Conservation (phyloP, 345 rosid genomes). For the Euphorbia tirucalli region DNA sequence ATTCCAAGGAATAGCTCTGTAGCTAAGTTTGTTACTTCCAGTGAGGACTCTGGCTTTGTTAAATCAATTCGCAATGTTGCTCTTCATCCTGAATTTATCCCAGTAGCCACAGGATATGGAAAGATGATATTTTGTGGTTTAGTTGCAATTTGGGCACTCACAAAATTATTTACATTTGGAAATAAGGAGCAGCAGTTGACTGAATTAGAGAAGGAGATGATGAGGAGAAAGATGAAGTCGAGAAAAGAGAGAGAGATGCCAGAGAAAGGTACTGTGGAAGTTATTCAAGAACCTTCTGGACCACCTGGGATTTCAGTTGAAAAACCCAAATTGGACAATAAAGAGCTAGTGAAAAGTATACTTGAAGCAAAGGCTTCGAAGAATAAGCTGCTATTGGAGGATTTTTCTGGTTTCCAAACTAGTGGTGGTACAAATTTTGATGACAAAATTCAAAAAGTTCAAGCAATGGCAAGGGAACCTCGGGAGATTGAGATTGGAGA, state of each 20-base stretch:
- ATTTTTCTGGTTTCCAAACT: slow-evolving; percentile 36
- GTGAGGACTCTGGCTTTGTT: slow-evolving; percentile 37
- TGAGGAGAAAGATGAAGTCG: slow-evolving; percentile 74
- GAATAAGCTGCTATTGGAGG: slow-evolving; percentile 27
- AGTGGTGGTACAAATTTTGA: slow-evolving; percentile 31
- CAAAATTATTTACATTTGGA: slow-evolving; percentile 34
- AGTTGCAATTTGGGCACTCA: slow-evolving; percentile 49
- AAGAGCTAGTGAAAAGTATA: slow-evolving; percentile 49
- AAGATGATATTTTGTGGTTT: slow-evolving; percentile 46
- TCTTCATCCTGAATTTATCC: slow-evolving; percentile 36
- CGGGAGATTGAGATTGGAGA: slow-evolving; percentile 45
- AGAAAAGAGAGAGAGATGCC: slow-evolving; percentile 52
- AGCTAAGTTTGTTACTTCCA: slow-evolving; percentile 55
- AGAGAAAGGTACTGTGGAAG: slow-evolving; percentile 51
- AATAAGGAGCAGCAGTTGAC: slow-evolving; percentile 45
- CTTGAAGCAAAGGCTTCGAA: slow-evolving; percentile 38
- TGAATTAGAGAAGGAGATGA: slow-evolving; percentile 76
- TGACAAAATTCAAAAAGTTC: slow-evolving; percentile 46
- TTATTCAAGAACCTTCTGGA: slow-evolving; percentile 43
- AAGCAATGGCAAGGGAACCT: slow-evolving; percentile 54
- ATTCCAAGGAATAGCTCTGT: slow-evolving; percentile 65
- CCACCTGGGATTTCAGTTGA: slow-evolving; percentile 24
- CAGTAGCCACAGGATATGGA: slow-evolving; percentile 47
- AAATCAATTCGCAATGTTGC: slow-evolving; percentile 33
- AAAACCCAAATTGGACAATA: slow-evolving; percentile 65